These are phyloP conservation scores for Curvularia sp. DNA, from an alignment of 2,329 filamentous ascomycete species.

Conservation along the genomic window DNA sequence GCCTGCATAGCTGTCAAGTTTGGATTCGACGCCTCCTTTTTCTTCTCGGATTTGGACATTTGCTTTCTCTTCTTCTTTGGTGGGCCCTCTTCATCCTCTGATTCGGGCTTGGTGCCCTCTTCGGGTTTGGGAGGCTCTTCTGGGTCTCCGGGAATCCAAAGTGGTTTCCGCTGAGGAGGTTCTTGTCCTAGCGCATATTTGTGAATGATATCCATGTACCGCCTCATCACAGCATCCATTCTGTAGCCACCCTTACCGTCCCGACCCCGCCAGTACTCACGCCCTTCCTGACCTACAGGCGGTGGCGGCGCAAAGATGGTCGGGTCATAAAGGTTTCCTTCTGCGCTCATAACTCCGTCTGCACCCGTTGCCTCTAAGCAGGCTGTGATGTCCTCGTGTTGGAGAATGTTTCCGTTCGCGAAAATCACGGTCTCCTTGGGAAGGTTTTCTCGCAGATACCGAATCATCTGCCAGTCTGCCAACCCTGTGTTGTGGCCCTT, in stretches of 20 bases:
- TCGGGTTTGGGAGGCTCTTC: slow-evolving; percentile 49
- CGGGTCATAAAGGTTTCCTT: slow-evolving; percentile 92
- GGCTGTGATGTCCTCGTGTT: slow-evolving; percentile 74
- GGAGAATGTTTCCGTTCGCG: slow-evolving; percentile 93
- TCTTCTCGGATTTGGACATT: slow-evolving; percentile 54
- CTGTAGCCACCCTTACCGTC: slow-evolving; percentile 85
- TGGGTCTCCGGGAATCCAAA: slow-evolving; percentile 71
- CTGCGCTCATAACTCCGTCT: slow-evolving; percentile 94
- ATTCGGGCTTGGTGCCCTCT: slow-evolving; percentile 16
- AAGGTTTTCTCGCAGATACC: slow-evolving; percentile 80
- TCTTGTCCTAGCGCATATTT: slow-evolving; percentile 72
- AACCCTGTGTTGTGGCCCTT: slow-evolving; percentile 95
- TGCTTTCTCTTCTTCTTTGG: slow-evolving; percentile 48
- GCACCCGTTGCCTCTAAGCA: slow-evolving; percentile 86
- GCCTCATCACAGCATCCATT: slow-evolving; percentile 83
- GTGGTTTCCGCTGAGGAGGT: slow-evolving; percentile 70
- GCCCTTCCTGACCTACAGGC: slow-evolving; percentile 66
- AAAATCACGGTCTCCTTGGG: slow-evolving; percentile 91
- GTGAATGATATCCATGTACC: slow-evolving; percentile 92
- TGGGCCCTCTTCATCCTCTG: slow-evolving; percentile 36
- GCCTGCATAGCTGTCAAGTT: slow-evolving; percentile 86
- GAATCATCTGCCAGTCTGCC: slow-evolving; percentile 88
- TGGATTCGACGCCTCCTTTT: slow-evolving; percentile 59
- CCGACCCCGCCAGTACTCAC: slow-evolving; percentile 83
- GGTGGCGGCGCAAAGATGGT: slow-evolving; percentile 80